Evolutionary conservation across 2,329 filamentous ascomycete species (phyloP), one percentile per base, ranked within the genome.

Genomic region (Beauveria medogensis): DNA sequence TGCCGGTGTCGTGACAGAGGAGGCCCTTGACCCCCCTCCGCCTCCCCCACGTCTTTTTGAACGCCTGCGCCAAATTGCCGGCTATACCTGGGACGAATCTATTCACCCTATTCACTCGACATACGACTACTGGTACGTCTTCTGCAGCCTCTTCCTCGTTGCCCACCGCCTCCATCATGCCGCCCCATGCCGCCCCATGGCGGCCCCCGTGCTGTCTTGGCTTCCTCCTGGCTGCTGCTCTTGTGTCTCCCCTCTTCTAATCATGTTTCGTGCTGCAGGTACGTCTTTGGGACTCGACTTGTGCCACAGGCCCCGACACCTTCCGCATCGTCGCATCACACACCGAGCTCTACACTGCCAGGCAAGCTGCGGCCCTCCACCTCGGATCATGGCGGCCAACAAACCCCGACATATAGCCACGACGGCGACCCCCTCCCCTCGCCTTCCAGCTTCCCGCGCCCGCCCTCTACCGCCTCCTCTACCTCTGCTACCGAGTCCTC

Each of bases 101-200:
- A 72, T 69, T 61, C 73, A 74, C 28, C 83, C 83, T 12, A 77
- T 82, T 60, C 85, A 87, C 69, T 82, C 83, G 55, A 91, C 87
- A 68, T 97, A 96, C 74, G 91, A 95, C 72, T 92, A 92, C 77
- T 97, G 92, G 91, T 86, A 77, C 68, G 75, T 68, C 30, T 20
- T 20, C 47, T 26, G 18, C 55, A 20, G 20, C 3, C 37, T 10
- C 3, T n/a, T 28, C 26, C 22, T 60, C 34, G n/a, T 53, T 46
- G 54, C 28, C n/a, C 12, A 16, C 26, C 40, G 24, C 40, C 53
- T 44, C 22, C 3, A 50, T 26, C 9, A n/a, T 16, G 18, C 10
- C 22, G 20, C 22, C 30, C 6, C n/a, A 22, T 22, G 22, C 22
- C 22, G 22, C 22, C 22, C 24, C 24, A 24, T 22, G 26, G 10